Conservation (phyloP, 768 basidiomycete genomes). For the Clitopilus hobsonii region DNA sequence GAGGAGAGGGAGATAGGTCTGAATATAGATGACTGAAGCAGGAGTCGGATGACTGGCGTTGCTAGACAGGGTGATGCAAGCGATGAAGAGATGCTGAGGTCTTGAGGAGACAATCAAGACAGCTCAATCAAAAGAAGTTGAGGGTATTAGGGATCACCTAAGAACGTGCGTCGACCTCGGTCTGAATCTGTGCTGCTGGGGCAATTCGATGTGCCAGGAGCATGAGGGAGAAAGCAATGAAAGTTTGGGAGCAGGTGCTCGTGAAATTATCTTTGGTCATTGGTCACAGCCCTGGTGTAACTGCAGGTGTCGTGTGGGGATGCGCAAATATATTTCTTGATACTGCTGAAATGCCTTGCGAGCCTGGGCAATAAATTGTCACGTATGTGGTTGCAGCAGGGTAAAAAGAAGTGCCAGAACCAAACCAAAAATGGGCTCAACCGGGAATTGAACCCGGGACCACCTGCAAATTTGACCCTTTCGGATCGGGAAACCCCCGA, state of each 20-base stretch:
- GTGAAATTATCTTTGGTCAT: too few relatives aligned
- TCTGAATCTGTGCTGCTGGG: too few relatives aligned
- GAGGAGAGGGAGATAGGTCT: not conserved
- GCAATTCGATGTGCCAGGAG: too few relatives aligned
- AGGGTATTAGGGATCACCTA: not conserved
- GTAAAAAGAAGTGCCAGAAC: not conserved
- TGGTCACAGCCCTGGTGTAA: too few relatives aligned
- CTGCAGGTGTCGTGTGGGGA: too few relatives aligned
- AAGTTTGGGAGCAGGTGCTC: not conserved
- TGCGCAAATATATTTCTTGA: too few relatives aligned
- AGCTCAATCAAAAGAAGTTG: not conserved
- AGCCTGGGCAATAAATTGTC: too few relatives aligned
- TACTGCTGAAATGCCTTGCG: too few relatives aligned
- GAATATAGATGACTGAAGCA: not conserved
- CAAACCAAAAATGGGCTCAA: constrained; percentile 11
- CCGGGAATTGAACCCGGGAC: constrained; percentile 19
- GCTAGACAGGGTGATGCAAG: not conserved
- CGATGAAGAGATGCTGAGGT: not conserved
- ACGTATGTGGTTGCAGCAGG: not conserved
- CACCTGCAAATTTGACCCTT: constrained; percentile 10
- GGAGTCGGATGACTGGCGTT: not conserved
- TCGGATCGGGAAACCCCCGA: constrained; percentile 12
- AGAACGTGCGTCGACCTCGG: too few relatives aligned
- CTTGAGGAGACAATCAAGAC: not conserved
- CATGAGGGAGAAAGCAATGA: too few relatives aligned